These are phyloP conservation scores for Calonectria multiphialidica DNA, from an alignment of 2,329 filamentous ascomycete genomes.

Conservation along the genomic window DNA sequence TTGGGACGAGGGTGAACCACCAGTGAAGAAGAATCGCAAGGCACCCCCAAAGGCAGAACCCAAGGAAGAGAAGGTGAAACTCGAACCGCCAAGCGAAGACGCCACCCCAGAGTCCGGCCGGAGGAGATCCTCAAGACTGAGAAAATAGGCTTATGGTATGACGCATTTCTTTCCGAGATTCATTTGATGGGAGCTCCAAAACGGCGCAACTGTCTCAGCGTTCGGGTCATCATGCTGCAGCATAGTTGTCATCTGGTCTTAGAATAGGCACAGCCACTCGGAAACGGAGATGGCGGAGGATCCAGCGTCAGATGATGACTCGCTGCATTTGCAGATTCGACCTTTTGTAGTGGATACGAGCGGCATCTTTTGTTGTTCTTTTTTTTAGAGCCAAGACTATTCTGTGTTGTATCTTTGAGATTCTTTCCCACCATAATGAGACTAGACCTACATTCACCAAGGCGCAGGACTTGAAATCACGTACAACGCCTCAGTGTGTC, in stretches of 20 bases:
- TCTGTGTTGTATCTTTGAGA: not conserved
- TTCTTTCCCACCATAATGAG: not conserved
- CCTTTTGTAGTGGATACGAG: not conserved
- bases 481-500: not conserved
- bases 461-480: not conserved
- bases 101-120: constrained; percentile 29
- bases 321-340: not conserved
- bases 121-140: constrained; percentile 39
- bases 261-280: not conserved
- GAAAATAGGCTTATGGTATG: constrained; percentile 26
- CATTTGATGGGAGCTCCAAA: not conserved
- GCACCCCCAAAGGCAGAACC: constrained; percentile 36
- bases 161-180: not conserved
- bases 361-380: too few relatives aligned
- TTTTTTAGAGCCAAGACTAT: not conserved
- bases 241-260: not conserved
- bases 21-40: constrained; percentile 43
- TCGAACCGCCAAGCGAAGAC: constrained; percentile 19
- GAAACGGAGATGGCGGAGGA: not conserved
- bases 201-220: too few relatives aligned
- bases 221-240: not conserved
- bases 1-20: constrained; percentile 39
- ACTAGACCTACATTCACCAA: not conserved
- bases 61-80: constrained; percentile 38
- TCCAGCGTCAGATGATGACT: not conserved